These are phyloP conservation scores for Podila epigama DNA, from an alignment of 192 early-diverging fungal species.

Conservation along the genomic window DNA sequence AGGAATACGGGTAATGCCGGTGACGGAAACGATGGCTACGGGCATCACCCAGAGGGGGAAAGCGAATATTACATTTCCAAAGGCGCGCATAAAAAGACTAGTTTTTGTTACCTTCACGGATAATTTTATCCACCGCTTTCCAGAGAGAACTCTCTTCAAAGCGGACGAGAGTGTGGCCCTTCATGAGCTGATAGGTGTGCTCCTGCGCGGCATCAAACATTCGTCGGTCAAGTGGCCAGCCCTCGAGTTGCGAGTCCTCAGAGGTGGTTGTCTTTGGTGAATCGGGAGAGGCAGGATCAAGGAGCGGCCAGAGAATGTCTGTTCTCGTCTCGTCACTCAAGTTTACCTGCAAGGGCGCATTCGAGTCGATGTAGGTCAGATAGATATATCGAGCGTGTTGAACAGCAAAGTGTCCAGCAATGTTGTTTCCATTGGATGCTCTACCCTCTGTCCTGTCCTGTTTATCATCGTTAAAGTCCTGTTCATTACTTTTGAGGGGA, in stretches of 20 bases:
- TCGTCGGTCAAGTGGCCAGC: constrained; percentile 59
- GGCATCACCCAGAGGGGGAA: no score
- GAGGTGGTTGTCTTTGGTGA: neutral
- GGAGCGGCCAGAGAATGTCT: constrained; percentile 76
- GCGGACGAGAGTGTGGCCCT: constrained; percentile 74
- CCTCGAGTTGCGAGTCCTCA: neutral
- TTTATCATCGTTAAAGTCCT: neutral
- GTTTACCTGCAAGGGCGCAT: constrained; percentile 76
- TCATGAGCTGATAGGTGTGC: constrained; percentile 77
- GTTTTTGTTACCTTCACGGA: constrained; percentile 45
- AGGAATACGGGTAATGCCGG: no score
- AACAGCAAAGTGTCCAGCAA: constrained; percentile 26
- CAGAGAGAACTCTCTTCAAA: constrained; percentile 70
- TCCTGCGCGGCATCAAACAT: constrained; percentile 87
- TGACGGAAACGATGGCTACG: no score
- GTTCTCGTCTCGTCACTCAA: constrained; percentile 72
- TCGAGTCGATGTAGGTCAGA: constrained; percentile 73
- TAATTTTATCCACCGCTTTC: constrained; percentile 54
- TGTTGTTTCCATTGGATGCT: neutral
- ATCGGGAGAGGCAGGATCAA: constrained; percentile 41
- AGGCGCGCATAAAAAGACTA: neutral
- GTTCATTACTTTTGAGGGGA: neutral
- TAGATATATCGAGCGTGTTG: constrained; percentile 76
- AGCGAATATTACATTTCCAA: no score
- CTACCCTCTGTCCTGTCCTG: neutral